A percentile compares a stretch with the other conserved stretches of the same genome.
These are phyloP conservation scores for Poronia punctata DNA, from an alignment of 495 filamentous ascomycete species.

Conservation along the genomic window DNA sequence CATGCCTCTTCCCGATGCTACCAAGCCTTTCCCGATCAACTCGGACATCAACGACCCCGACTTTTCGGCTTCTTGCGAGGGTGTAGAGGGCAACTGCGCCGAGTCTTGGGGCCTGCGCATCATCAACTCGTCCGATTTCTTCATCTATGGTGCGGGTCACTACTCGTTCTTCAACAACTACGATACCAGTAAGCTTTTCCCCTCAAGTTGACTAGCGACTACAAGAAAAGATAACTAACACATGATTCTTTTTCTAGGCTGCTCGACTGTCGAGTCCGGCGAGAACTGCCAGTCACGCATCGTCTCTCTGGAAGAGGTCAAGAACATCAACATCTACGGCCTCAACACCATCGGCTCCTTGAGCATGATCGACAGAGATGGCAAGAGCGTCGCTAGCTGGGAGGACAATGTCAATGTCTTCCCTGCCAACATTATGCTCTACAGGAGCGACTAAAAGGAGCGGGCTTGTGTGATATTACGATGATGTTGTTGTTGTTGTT, in stretches of 20 bases:
- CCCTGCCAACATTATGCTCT: constrained; percentile 31
- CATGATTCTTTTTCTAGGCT: no score
- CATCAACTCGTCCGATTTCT: constrained; percentile 48
- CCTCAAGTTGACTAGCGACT: no score
- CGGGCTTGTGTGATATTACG: no score
- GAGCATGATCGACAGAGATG: constrained; percentile 41
- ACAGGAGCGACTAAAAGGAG: constrained; percentile 7
- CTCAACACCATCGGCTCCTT: constrained; percentile 48
- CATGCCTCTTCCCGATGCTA: constrained; percentile 57
- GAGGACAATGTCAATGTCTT: constrained; percentile 42
- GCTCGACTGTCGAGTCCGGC: constrained; percentile 35
- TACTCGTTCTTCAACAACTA: constrained; percentile 71
- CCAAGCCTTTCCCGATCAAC: constrained; percentile 47
- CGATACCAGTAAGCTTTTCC: constrained; percentile 23
- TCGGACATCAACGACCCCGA: constrained; percentile 50
- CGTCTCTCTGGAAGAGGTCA: constrained; percentile 41
- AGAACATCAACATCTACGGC: constrained; percentile 45
- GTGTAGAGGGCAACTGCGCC: constrained; percentile 42
- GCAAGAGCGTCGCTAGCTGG: constrained; percentile 31
- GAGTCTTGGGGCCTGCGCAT: constrained; percentile 63
- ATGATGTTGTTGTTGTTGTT: no score
- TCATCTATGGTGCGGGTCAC: constrained; percentile 63
- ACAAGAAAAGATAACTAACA: no score
- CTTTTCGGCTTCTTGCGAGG: constrained; percentile 42
- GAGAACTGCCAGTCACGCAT: constrained; percentile 52